phyloP scores from a whole-genome alignment of 768 basidiomycete species.

The Boletus rufocinnamomeus region DNA sequence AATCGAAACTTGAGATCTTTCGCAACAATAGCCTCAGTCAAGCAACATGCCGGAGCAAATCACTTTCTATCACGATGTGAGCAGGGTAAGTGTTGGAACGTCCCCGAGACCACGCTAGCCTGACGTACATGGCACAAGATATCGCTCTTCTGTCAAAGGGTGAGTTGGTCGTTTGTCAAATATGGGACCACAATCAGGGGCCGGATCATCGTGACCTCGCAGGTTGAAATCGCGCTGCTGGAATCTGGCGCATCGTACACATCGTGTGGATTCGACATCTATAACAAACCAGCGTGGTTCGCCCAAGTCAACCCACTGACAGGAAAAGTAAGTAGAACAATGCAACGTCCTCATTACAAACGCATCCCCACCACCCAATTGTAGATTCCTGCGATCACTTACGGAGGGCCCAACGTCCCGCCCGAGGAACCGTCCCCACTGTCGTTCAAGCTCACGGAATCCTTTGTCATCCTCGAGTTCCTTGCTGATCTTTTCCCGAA shows the following conservation, averaged over 20 bases:
- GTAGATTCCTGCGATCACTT: conserved; percentile 59
- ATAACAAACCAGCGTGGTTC: conserved; percentile 70
- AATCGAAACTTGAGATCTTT: background rate
- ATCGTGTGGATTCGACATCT: conserved; percentile 55
- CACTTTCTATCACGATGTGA: conserved; percentile 39
- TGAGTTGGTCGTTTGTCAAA: conserved; percentile 23
- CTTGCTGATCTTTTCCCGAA: conserved; percentile 57
- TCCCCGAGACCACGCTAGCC: background rate
- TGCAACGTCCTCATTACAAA: background rate
- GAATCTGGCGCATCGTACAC: conserved; percentile 53
- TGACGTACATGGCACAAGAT: conserved; percentile 35
- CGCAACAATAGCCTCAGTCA: background rate
- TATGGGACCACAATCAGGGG: conserved; percentile 18
- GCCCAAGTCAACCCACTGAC: conserved; percentile 57
- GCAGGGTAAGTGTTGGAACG: conserved; percentile 35
- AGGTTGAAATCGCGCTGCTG: conserved; percentile 60
- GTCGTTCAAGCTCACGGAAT: conserved; percentile 63
- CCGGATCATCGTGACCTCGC: background rate
- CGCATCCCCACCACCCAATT: background rate
- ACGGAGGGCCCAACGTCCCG: conserved; percentile 56
- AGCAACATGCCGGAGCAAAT: conserved; percentile 30
- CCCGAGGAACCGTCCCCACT: conserved; percentile 58
- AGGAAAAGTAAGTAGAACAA: conserved; percentile 49
- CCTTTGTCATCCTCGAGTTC: conserved; percentile 64
- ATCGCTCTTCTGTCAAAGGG: conserved; percentile 58